phyloP scores from a whole-genome alignment of 345 rosid species.

The Erucastrum elatum region DNA sequence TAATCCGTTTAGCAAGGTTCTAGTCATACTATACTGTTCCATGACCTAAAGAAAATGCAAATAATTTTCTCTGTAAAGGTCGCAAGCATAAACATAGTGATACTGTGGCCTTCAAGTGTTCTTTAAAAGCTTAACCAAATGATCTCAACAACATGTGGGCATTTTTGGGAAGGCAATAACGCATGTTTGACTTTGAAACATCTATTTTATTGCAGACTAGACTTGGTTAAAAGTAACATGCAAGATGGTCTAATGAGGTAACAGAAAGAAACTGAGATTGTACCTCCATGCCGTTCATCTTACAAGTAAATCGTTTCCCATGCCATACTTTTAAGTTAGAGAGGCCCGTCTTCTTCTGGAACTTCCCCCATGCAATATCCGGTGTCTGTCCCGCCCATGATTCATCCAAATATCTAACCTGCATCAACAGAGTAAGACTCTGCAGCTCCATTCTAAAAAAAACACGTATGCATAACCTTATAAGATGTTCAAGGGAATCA shows the following conservation, averaged over 20 bases:
- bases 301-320: conserved; percentile 78
- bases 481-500: not conserved
- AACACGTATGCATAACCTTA: not conserved
- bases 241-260: conserved; percentile 1
- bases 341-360: conserved; percentile 73
- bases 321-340: conserved; percentile 62
- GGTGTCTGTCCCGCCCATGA: conserved; percentile 79
- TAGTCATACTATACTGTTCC: conserved; percentile 2
- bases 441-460: not conserved
- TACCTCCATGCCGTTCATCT: conserved; percentile 79
- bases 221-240: not conserved
- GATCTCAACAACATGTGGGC: not conserved
- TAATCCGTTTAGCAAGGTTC: not conserved
- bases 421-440: conserved; percentile 34
- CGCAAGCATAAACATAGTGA: not conserved
- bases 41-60: not conserved
- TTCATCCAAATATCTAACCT: conserved; percentile 67
- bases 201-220: not conserved
- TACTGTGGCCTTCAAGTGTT: not conserved
- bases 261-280: conserved; percentile 7
- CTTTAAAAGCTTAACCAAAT: not conserved
- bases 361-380: conserved; percentile 75
- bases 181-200: not conserved
- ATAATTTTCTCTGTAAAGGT: not conserved
- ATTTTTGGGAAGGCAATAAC: conserved; percentile 1